Conservation (phyloP, 768 basidiomycete species). For the Lentinula raphanica region DNA sequence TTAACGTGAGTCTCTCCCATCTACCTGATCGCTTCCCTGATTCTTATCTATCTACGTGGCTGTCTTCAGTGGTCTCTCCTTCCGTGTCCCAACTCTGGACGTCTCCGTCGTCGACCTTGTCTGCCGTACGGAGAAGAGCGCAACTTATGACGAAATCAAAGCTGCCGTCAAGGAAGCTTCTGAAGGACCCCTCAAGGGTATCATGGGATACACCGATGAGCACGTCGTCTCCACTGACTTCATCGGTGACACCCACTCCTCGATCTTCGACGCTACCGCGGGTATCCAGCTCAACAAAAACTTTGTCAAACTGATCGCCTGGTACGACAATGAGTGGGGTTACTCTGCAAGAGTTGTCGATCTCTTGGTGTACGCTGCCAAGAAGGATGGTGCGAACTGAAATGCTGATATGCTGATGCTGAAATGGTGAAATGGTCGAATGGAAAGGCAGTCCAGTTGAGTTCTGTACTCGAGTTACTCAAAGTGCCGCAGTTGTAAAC, state of each 20-base stretch:
- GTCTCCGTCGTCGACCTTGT: conserved; percentile 99
- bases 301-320: conserved; percentile 95
- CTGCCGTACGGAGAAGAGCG: conserved; percentile 80
- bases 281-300: conserved; percentile 89
- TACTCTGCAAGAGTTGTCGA: conserved; percentile 94
- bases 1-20: conserved; percentile 63
- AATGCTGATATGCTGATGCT: no score
- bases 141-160: conserved; percentile 92
- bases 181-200: conserved; percentile 61
- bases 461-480: no score
- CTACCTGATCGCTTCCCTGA: not conserved
- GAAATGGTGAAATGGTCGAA: not conserved
- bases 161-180: conserved; percentile 73
- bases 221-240: conserved; percentile 93
- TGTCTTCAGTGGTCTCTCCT: conserved; percentile 73
- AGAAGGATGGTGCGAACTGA: conserved; percentile 47
- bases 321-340: conserved; percentile 96
- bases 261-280: conserved; percentile 90
- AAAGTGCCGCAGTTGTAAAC: not conserved
- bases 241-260: conserved; percentile 70
- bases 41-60: conserved; percentile 5
- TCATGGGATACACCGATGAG: conserved; percentile 91
- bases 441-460: no score
- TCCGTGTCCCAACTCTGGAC: conserved; percentile 95
- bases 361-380: conserved; percentile 75